These are phyloP conservation scores for Nymphaea thermarum DNA, from an alignment of 164 flowering plant genomes.

Conservation along the genomic window DNA sequence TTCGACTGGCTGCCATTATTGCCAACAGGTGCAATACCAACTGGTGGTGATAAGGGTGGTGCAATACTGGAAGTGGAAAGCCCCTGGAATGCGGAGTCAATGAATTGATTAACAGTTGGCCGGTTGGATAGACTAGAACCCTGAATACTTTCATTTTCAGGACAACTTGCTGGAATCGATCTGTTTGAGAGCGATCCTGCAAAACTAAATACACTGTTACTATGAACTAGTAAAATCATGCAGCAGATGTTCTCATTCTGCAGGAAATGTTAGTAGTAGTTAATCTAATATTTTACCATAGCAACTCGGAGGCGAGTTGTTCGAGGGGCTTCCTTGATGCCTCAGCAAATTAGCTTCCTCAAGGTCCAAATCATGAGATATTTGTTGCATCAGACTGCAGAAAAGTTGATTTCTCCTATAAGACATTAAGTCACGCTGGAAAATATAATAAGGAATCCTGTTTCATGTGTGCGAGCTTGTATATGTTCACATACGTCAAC, in stretches of 20 bases:
- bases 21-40: slow-evolving; percentile 26
- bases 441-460: not conserved
- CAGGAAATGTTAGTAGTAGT: no score
- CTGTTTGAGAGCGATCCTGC: slow-evolving; percentile 28
- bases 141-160: slow-evolving; percentile 28
- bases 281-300: slow-evolving; percentile 8
- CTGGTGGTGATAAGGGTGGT: slow-evolving; percentile 29
- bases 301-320: slow-evolving; percentile 20
- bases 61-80: slow-evolving; percentile 37
- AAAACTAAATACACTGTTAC: slow-evolving; percentile 2
- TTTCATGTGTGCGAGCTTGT: no score
- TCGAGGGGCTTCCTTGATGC: slow-evolving; percentile 22
- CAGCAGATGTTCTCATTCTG: no score
- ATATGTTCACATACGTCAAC: no score
- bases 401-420: not conserved
- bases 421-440: slow-evolving; percentile 1
- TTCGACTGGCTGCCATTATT: slow-evolving; percentile 19
- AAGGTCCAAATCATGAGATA: slow-evolving; percentile 28
- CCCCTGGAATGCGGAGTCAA: slow-evolving; percentile 29
- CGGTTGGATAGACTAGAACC: slow-evolving; percentile 23
- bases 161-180: slow-evolving; percentile 18
- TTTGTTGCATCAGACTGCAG: slow-evolving; percentile 31
- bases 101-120: slow-evolving; percentile 19
- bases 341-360: slow-evolving; percentile 20
- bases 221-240: no score